Evolutionary conservation across 352 stramenopile species (phyloP), one percentile per base, ranked within the genome.

Genomic region (Phytophthora macrochlamydospora): DNA sequence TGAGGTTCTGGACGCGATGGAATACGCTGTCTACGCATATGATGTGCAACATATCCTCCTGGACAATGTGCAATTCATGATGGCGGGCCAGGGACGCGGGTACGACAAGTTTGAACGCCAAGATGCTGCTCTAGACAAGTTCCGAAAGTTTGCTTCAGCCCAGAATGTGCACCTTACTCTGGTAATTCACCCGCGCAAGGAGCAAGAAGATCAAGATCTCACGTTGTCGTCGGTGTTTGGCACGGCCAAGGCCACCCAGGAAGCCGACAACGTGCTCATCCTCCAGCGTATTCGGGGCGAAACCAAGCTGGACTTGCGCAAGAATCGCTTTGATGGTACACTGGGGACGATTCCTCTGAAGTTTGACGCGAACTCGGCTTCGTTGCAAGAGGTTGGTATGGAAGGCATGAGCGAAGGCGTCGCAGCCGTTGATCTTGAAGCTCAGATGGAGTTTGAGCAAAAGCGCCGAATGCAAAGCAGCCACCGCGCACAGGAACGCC

Each of bases 21-120:
- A 99, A 69, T 99, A 99, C 76, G 94, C 89, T 9, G 96, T 98
- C 31, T 99, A 99, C 65, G 96, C 97, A 14, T 94, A 99, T 74
- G 97, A 99, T 75, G 96, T 99, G 48, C 87, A 99, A 77, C 97
- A 99, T 78, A 98, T 99, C 50, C 90, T 99, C 70, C 74, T 99
- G 46, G 98, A 99, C 81, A 99, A 99, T 73, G 92, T 99, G 67
- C 98, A 99, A 81, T 99, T 99, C 67, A 99, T 99, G 97, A 98
- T 99, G 79, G 92, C 86, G 1, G 83, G 84, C 7, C 89, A 96
- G 66, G 89, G 87, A 24, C 82, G 86, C 44, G 87, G 87, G 2
- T 96, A 83, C 44, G 89, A 96, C 75, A 96, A 96, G 75, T 96
- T 96, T 62, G 89, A 96, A 59, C 89, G 87, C 6, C 89, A 96